phyloP scores from a whole-genome alignment of 2,329 filamentous ascomycete genomes.

The Aspergillus niger region DNA sequence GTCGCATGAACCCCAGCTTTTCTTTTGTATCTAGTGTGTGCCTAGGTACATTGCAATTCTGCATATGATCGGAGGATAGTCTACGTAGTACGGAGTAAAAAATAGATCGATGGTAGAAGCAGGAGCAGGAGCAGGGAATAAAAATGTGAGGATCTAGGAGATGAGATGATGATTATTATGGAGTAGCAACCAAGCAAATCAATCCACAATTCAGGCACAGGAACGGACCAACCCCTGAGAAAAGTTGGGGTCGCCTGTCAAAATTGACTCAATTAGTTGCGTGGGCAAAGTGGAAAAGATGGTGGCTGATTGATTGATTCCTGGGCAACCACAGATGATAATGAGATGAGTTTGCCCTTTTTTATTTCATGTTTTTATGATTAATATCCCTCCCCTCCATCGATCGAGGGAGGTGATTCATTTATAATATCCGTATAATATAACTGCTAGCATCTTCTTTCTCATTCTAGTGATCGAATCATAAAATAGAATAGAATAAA shows the following conservation, averaged over 20 bases:
- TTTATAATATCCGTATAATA: too few relatives aligned
- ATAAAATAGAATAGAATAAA: not conserved
- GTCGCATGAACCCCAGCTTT: slow-evolving; percentile 5
- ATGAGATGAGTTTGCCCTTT: too few relatives aligned
- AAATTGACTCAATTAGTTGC: not conserved
- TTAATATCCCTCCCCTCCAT: too few relatives aligned
- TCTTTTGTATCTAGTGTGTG: not conserved
- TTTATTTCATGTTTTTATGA: too few relatives aligned
- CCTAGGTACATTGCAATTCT: not conserved
- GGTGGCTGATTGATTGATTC: not conserved
- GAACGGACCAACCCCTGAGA: not conserved
- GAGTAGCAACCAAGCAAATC: not conserved
- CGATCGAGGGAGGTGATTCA: too few relatives aligned
- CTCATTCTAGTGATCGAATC: too few relatives aligned
- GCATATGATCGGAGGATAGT: not conserved
- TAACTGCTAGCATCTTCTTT: too few relatives aligned
- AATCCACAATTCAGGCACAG: not conserved
- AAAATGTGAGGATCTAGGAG: too few relatives aligned
- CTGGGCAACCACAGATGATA: too few relatives aligned
- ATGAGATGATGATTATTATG: too few relatives aligned
- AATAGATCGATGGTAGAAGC: too few relatives aligned
- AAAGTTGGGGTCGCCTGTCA: not conserved
- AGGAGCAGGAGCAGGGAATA: too few relatives aligned
- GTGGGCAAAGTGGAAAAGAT: not conserved
- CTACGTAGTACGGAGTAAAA: not conserved